phyloP scores from a whole-genome alignment of 495 filamentous ascomycete genomes.

The Corynascus novoguineensis region DNA sequence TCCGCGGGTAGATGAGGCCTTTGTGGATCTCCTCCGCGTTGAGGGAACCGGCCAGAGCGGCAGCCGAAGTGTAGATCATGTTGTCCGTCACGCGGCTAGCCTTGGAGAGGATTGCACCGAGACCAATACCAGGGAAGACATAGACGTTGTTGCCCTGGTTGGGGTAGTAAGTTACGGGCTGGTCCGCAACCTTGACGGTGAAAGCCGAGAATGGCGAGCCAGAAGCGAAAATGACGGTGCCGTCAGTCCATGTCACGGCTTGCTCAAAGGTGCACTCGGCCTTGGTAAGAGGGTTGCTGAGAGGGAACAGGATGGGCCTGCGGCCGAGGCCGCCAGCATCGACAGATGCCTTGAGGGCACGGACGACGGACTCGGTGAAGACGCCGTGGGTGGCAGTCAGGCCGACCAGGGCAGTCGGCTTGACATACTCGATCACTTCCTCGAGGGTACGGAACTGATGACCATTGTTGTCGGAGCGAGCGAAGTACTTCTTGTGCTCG shows the following conservation, averaged over 20 bases:
- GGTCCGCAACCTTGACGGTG: constrained; percentile 56
- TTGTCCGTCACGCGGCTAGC: constrained; percentile 81
- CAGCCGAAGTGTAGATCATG: constrained; percentile 92
- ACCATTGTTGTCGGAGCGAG: constrained; percentile 85
- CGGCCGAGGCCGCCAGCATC: constrained; percentile 67
- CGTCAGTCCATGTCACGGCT: constrained; percentile 81
- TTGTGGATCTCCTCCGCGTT: constrained; percentile 72
- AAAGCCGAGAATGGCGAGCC: constrained; percentile 87
- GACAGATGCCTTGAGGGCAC: constrained; percentile 64
- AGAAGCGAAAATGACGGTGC: constrained; percentile 86
- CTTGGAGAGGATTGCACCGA: constrained; percentile 91
- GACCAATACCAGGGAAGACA: constrained; percentile 94
- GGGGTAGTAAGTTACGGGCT: constrained; percentile 67
- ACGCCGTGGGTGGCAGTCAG: constrained; percentile 90
- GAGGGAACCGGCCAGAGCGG: constrained; percentile 71
- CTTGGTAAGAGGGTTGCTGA: constrained; percentile 91
- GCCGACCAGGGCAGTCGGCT: constrained; percentile 91
- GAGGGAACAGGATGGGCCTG: constrained; percentile 83
- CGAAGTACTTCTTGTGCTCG: constrained; percentile 97
- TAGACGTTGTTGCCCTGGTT: constrained; percentile 93
- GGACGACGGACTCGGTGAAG: constrained; percentile 83
- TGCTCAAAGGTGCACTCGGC: constrained; percentile 96
- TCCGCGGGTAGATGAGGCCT: constrained; percentile 87
- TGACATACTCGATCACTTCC: constrained; percentile 87
- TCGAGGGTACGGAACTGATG: constrained; percentile 84